Evolutionary conservation across 352 stramenopile genomes (phyloP).

Genomic region (Phytopythium aichiense): DNA sequence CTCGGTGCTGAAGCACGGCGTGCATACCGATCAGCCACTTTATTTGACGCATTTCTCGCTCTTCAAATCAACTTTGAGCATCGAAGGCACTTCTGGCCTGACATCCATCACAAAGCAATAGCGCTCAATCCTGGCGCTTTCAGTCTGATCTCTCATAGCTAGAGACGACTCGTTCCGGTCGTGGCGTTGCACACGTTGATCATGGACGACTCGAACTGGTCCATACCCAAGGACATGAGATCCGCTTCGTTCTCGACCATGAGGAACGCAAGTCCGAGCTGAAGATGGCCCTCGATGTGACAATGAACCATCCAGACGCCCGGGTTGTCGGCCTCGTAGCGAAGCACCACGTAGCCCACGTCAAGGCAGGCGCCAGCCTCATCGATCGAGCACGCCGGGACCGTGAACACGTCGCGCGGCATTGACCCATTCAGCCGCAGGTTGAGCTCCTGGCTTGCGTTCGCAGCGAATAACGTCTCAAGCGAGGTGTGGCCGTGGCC

Average conservation of each 20-base stretch:
- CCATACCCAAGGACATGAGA: conserved; percentile 25
- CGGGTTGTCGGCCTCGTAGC: conserved; percentile 37
- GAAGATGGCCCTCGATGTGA: conserved; percentile 36
- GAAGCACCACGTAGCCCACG: conserved; percentile 21
- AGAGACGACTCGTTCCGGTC: neutral
- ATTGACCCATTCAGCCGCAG: conserved; percentile 19
- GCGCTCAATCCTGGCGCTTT: neutral
- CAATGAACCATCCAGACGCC: conserved; percentile 49
- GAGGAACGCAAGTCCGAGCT: conserved; percentile 32
- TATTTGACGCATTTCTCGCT: too few species aligned
- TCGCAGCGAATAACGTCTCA: conserved; percentile 15
- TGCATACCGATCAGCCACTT: conserved; percentile 46
- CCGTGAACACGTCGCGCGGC: conserved; percentile 36
- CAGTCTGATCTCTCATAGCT: neutral
- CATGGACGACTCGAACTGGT: conserved; percentile 26
- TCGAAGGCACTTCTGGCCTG: neutral
- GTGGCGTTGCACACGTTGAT: conserved; percentile 18
- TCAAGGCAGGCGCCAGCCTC: conserved; percentile 12
- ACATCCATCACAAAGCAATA: neutral
- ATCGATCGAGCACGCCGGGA: conserved; percentile 28
- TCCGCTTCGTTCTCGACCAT: conserved; percentile 33
- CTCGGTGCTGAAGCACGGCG: conserved; percentile 62
- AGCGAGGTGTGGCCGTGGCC: conserved; percentile 21
- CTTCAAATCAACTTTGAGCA: too few species aligned
- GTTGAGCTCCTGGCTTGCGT: conserved; percentile 17